Evolutionary conservation across 176 grass and related monocot genomes (phyloP).

Genomic region (Carex littledalei): DNA sequence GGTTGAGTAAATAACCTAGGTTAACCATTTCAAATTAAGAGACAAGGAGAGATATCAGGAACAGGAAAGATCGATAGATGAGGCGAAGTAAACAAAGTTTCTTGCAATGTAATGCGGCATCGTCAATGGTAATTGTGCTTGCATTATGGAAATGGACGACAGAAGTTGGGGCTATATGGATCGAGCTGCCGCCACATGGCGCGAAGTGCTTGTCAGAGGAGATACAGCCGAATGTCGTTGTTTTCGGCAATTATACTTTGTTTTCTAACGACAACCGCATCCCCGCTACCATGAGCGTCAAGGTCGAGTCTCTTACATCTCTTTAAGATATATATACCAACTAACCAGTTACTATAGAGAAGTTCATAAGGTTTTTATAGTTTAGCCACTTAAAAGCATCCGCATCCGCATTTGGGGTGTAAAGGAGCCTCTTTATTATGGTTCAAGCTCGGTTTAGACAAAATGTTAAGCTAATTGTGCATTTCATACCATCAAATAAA

Average conservation of each 20-base stretch:
- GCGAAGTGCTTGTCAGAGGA: slow-evolving; percentile 72
- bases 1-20: background rate
- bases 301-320: slow-evolving; percentile 30
- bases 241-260: slow-evolving; percentile 69
- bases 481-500: background rate
- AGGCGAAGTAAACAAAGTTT: background rate
- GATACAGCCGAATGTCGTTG: slow-evolving; percentile 67
- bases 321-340: background rate
- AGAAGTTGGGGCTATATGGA: slow-evolving; percentile 50
- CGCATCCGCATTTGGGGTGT: background rate
- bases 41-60: background rate
- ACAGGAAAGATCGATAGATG: slow-evolving; percentile 15
- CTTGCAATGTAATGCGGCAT: slow-evolving; percentile 14
- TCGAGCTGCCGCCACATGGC: slow-evolving; percentile 46
- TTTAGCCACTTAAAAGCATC: background rate
- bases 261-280: slow-evolving; percentile 39
- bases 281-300: slow-evolving; percentile 48
- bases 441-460: background rate
- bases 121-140: background rate
- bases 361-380: background rate
- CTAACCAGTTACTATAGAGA: background rate
- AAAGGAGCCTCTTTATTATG: background rate
- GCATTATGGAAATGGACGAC: slow-evolving; percentile 23
- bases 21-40: background rate
- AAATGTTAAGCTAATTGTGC: background rate